Base-by-base conservation (phyloP, 331 rosid species). In the Pyrus hybrid region DNA sequence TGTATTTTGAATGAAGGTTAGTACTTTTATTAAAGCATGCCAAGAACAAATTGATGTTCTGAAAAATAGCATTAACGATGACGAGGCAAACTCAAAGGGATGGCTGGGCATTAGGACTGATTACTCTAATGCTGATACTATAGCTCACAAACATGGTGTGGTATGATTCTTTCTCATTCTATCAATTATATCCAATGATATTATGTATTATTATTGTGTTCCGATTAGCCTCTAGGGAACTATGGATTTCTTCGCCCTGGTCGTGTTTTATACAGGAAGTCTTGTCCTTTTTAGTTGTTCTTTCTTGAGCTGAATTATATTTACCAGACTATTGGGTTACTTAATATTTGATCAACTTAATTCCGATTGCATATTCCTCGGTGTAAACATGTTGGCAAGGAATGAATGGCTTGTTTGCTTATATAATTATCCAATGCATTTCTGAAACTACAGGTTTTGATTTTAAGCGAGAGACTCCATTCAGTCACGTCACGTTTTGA, bases 101-200 rank as follows among this genome's bases (percentile, higher is more conserved):
- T 95, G 99, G 99, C 93, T 90, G 77, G 92, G 96, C 74, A 81
- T 86, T 58, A 61, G 79, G 77, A 65, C 74, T 20, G 85, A 88
- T 65, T 87, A 82, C 83, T 78, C 96, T 69, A 95, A 90, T 78
- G 97, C 85, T 5, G 97, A 95, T 80, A 92, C 87, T 16, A 80
- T 89, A 69, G 97, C 97, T 29, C 97, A 95, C 92, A 95, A 95
- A 85, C 99, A 95, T 84, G 99, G 99, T 54, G 99, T 92, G 99
- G 99, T 95, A 86, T 56, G 96, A 71, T 71, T 76, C 74, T 66
- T 49, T 67, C 77, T 68, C n/a, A 23, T 43, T 77, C 6, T 68
- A 61, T 60, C 17, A 54, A 64, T 17, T 51, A 28, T 14, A 22
- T 51, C 18, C 11, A 18, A 21, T n/a, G 30, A 41, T 43, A 43